phyloP scores from a whole-genome alignment of 176 grass and related monocot genomes.

The Ampelocalamus luodianensis region DNA sequence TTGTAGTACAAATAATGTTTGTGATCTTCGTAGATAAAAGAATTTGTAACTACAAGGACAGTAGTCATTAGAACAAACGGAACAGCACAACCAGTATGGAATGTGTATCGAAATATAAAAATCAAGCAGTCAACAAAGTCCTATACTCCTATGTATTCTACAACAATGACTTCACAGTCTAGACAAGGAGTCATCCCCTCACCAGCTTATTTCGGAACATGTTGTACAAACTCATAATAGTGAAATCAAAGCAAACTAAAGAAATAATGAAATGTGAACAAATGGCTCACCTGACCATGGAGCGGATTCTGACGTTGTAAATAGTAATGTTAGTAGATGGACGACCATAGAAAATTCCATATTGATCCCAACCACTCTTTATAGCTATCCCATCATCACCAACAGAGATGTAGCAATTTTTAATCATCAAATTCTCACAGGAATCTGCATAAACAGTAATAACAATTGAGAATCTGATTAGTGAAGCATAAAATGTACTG shows the following conservation, averaged over 20 bases:
- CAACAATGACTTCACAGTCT: conserved; percentile 2
- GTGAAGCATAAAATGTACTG: no score
- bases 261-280: neutral
- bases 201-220: conserved; percentile 20
- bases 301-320: no score
- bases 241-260: neutral
- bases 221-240: neutral
- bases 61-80: neutral
- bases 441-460: no score
- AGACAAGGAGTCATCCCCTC: neutral
- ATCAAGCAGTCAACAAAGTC: neutral
- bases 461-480: no score
- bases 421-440: no score
- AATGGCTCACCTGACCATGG: no score
- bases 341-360: no score
- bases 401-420: no score
- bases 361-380: no score
- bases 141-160: neutral
- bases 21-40: neutral
- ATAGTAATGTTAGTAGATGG: no score
- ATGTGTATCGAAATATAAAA: neutral
- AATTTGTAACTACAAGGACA: neutral
- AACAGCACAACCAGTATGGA: conserved; percentile 9
- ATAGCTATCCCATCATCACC: no score
- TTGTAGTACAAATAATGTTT: neutral